Evolutionary conservation across 1,139 yeast species (phyloP), one percentile per base, ranked within the genome.

Genomic region (Debaryomyces sp.): DNA sequence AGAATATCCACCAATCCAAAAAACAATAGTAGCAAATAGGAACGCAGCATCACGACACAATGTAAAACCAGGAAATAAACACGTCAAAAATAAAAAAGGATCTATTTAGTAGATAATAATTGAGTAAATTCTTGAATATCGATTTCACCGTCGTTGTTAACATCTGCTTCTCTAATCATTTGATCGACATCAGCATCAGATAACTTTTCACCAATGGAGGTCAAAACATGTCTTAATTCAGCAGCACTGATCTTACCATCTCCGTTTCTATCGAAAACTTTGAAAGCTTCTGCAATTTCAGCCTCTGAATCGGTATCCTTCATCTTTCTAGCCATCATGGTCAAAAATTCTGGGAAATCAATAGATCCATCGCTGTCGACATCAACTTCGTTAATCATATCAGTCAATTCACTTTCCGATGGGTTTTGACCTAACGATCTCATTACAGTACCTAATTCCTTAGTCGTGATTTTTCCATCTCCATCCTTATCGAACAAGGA

Each of bases 381-480:
- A 68, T 94, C 99, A 45, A 94, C 96, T 70, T 94, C 99, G 67
- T 92, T 92, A 75, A 94, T 89, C 89, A 94, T 86, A 67, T 94
- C 99, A 45, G 94, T 87, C 61, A 94, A 85, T 71, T 94, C 99
- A 58, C 92, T 85, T 71, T 94, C 98, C 38, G 96, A 87, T 27
- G 99, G 99, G 65, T 92, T 92, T 72, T 91, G 96, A 43, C 98
- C 99, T 65, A 94, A 79, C 17, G 97, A 89, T 73, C 99, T 86
- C 99, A 94, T 94, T 49, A 94, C 99, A 8, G 97, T 91, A 57
- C 99, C 98, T 61, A 94, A 80, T 72, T 94, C 99, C 66, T 89
- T 85, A 62, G 97, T 89, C 54, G 97, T 91, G 75, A 94, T 94
- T 67, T 90, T 75, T 54, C 98, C 99, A 73, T 92, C 98, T 62